These are phyloP conservation scores for Zygotorulaspora sp. DNA, from an alignment of 805 yeast species.

Conservation along the genomic window DNA sequence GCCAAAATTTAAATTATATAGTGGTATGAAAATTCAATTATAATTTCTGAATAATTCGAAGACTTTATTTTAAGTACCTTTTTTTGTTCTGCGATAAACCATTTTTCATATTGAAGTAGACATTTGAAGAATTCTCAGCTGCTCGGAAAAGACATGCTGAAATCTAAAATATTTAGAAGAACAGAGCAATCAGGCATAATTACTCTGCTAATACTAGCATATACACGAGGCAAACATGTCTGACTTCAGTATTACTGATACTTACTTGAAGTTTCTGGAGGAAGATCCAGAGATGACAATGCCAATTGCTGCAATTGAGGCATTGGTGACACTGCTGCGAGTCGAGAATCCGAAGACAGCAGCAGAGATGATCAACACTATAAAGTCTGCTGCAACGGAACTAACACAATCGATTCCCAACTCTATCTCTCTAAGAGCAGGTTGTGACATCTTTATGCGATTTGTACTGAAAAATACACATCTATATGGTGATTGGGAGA, in stretches of 20 bases:
- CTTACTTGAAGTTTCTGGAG: conserved; percentile 72
- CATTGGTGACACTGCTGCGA: conserved; percentile 76
- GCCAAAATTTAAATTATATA: no score
- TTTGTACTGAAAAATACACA: conserved; percentile 88
- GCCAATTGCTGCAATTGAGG: conserved; percentile 98
- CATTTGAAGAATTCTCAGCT: conserved; percentile 1
- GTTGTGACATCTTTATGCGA: conserved; percentile 93
- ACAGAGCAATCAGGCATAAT: no score
- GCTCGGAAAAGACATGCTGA: no score
- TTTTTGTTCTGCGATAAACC: background rate
- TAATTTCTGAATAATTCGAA: no score
- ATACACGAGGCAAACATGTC: no score
- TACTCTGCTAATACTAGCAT: no score
- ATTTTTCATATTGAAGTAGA: conserved; percentile 1
- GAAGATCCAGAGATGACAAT: conserved; percentile 96
- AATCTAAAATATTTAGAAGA: no score
- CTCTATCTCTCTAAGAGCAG: conserved; percentile 91
- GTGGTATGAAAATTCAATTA: no score
- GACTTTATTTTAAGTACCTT: background rate
- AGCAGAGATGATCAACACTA: conserved; percentile 79
- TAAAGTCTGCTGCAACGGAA: conserved; percentile 69
- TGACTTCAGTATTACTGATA: conserved; percentile 73
- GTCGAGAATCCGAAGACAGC: conserved; percentile 89
- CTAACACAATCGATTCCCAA: conserved; percentile 79
- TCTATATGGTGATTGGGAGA: conserved; percentile 86